These are phyloP conservation scores for Colletotrichum paranaense DNA, from an alignment of 2,329 filamentous ascomycete species.

Conservation along the genomic window DNA sequence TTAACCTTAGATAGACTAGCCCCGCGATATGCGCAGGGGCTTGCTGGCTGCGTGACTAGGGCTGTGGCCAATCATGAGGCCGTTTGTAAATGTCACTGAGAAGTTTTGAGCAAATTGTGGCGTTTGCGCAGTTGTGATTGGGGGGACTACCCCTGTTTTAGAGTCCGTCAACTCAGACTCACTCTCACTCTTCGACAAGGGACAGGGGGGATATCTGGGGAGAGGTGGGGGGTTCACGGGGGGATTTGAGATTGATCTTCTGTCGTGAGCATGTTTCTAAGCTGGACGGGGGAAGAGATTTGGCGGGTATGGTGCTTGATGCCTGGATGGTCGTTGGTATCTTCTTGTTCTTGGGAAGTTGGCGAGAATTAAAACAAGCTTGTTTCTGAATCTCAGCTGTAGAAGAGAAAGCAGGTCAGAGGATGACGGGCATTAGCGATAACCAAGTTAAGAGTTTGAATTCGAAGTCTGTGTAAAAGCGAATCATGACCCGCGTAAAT, in stretches of 20 bases:
- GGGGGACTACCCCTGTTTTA: constrained; percentile 10
- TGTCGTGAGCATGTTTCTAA: constrained; percentile 4
- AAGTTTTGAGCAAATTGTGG: constrained; percentile 63
- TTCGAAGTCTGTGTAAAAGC: background rate
- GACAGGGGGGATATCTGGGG: too few relatives aligned
- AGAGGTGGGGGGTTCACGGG: too few relatives aligned
- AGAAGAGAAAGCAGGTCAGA: background rate
- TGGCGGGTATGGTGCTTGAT: background rate
- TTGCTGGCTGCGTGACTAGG: background rate
- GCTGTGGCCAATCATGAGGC: constrained; percentile 3
- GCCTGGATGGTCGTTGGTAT: too few relatives aligned
- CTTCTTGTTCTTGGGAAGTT: too few relatives aligned
- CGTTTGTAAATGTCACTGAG: constrained; percentile 44
- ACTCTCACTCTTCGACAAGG: too few relatives aligned
- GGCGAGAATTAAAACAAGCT: background rate
- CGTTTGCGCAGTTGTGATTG: constrained; percentile 28
- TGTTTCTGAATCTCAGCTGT: background rate
- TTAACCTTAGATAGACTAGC: constrained; percentile 32
- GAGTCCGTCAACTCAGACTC: background rate
- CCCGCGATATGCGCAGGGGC: constrained; percentile 26
- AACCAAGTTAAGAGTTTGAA: background rate
- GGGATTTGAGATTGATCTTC: background rate
- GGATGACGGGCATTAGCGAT: background rate
- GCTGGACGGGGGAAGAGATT: background rate
- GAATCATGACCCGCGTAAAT: background rate